Evolutionary conservation across 108 stramenopile species (phyloP), one percentile per base, ranked within the genome.

Genomic region (Cylindrotheca fusiformis): DNA sequence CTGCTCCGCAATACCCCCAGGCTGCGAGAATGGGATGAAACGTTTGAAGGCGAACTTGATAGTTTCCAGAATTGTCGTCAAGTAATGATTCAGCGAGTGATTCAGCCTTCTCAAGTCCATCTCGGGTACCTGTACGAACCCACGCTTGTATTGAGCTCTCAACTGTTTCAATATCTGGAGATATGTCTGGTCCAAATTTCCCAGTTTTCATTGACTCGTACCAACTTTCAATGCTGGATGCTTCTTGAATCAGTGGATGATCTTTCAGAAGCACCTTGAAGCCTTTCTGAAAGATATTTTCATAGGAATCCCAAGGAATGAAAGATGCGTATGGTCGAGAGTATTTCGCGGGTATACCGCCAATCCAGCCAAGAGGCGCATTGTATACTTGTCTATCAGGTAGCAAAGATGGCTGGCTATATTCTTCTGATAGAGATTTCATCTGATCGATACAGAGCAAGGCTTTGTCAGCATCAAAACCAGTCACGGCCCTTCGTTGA

Each of bases 131-230:
- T 25, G 82, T 85, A 4, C 82, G 65, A 17, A 82, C 54, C 85
- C 82, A 88, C 23, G 86, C 84, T 53, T 85, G 82, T 53, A 92
- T 89, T n/a, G 80, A 58, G 55, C 76, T 71, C 60, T 89, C 86
- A 53, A 81, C 87, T 10, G 78, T 84, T 50, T 84, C 82, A 65
- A 82, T 68, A 50, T 77, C 80, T 22, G 85, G 74, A 41, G 45
- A 19, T 3, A 76, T 48, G 32, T 48, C 26, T 26, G 52, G 31
- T 27, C 61, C 68, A n/a, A 58, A 72, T 12, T 48, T 48, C 22
- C 65, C 56, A 12, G 29, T 48, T 54, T 79, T 67, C 58, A 85
- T 83, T 12, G 71, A 57, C 3, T 65, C 24, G 33, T 81, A 46
- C 85, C 87, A 92, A 24, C 68, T 53, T 52, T 83, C 84, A 21